phyloP scores from a whole-genome alignment of 345 rosid genomes.

The Eucalyptus sp. region DNA sequence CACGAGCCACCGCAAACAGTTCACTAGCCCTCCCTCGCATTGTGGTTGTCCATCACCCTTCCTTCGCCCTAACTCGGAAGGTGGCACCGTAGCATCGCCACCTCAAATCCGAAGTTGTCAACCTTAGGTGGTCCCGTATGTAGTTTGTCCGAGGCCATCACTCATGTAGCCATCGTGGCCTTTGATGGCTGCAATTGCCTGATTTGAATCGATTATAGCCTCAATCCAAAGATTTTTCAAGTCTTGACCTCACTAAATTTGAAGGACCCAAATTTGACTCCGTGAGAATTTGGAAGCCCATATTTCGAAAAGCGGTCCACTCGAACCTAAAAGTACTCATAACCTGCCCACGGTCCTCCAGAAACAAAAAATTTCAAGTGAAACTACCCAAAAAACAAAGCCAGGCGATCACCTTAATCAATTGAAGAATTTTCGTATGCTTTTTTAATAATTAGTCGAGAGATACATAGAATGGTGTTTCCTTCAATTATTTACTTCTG shows the following conservation, averaged over 20 bases:
- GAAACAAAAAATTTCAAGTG: not conserved
- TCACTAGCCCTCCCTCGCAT: not conserved
- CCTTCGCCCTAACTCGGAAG: not conserved
- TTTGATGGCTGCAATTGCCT: not conserved
- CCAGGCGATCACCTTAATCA: not conserved
- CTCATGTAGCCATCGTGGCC: not conserved
- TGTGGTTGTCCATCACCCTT: not conserved
- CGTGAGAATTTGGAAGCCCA: not conserved
- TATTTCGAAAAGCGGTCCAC: not conserved
- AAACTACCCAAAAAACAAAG: not conserved
- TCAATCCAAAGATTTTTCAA: not conserved
- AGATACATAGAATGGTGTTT: not conserved
- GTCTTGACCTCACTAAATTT: not conserved
- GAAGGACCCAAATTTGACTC: not conserved
- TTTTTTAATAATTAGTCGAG: not conserved
- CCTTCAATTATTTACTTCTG: not conserved
- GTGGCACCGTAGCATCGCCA: not conserved
- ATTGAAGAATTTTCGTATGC: not conserved
- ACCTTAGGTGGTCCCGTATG: not conserved
- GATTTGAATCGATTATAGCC: not conserved
- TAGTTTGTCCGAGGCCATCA: not conserved
- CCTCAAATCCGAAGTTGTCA: not conserved
- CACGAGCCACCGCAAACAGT: not conserved
- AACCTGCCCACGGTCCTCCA: not conserved
- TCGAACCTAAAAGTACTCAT: not conserved